Base-by-base conservation (phyloP, 1,284 basidiomycete genomes). In the Mycena sp. region DNA sequence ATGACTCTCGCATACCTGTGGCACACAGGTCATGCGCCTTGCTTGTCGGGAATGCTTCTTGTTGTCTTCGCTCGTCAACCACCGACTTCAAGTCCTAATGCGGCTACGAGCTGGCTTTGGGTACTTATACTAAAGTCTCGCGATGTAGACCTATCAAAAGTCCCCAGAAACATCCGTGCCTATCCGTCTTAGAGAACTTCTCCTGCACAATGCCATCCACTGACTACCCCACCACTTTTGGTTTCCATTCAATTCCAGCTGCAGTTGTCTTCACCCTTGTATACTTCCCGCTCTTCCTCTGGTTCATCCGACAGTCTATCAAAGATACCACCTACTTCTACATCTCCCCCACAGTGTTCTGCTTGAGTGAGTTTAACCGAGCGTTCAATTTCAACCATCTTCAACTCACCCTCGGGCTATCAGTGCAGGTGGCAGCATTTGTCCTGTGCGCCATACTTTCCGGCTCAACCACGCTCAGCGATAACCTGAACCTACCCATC, bases 191-290 rank as follows among this genome's bases (percentile, higher is more conserved):
- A n/a, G n/a, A n/a, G n/a, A n/a, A n/a, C n/a, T n/a, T n/a, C n/a
- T n/a, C n/a, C n/a, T n/a, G n/a, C n/a, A n/a, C n/a, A n/a, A 35
- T 35, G 32, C 7, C 32, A 9, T 35, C 32, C 32, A 35, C 14
- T 14, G 23, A 84, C 73, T 83, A 75, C 58, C 80, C 82, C 14
- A 65, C 77, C 28, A 59, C 53, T 16, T 69, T 71, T 43, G 85
- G 82, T 17, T 80, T 83, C 49, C 58, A 81, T 54, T 84, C 81
- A 25, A 63, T 82, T 37, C 83, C 77, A 26, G 78, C 85, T 6
- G n/a, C n/a, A n/a, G 72, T 79, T 32, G 62, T 85, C 25, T 85
- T 87, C 69, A 76, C 83, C 3, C 60, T 80, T n/a, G 64, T 79
- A 6, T 86, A 86, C 65, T 48, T 72, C 2, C 80, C 79, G 6